Percentiles rank a stretch among this genome's conserved stretches.
Conservation (phyloP, 768 basidiomycete species). For the Solioccasus polychromus region DNA sequence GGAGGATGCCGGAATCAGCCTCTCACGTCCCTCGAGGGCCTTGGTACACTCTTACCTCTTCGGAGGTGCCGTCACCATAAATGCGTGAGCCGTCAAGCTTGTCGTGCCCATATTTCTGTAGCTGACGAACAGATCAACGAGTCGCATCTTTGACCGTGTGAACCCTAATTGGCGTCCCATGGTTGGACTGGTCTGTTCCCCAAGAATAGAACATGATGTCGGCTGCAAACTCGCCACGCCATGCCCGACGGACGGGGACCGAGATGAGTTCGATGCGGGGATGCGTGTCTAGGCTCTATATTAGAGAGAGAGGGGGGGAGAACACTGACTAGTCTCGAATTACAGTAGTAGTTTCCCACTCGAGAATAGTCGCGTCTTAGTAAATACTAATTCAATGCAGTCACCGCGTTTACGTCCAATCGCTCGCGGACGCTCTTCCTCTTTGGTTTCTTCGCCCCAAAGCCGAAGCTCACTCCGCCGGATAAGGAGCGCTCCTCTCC, state of each 20-base stretch:
- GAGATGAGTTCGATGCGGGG: slow-evolving; percentile 7
- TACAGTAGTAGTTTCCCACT: background rate
- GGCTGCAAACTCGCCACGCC: too few species aligned
- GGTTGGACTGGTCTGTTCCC: too few species aligned
- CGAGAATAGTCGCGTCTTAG: background rate
- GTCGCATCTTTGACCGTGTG: slow-evolving; percentile 11
- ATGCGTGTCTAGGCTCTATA: too few species aligned
- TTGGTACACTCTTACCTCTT: slow-evolving; percentile 4
- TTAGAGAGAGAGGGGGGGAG: too few species aligned
- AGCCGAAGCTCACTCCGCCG: slow-evolving; percentile 47
- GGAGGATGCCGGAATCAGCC: too few species aligned
- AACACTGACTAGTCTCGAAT: too few species aligned
- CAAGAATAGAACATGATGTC: too few species aligned
- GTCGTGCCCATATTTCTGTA: slow-evolving; percentile 7
- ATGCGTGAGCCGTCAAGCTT: slow-evolving; percentile 10
- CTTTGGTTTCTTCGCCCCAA: slow-evolving; percentile 27
- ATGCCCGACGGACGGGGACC: slow-evolving; percentile 3
- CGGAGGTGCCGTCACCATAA: slow-evolving; percentile 15
- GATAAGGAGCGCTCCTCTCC: slow-evolving; percentile 39
- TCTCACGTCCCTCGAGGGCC: too few species aligned
- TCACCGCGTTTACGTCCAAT: slow-evolving; percentile 14
- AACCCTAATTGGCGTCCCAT: too few species aligned
- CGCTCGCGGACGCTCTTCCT: slow-evolving; percentile 27
- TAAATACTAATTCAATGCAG: slow-evolving; percentile 17
- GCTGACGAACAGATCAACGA: slow-evolving; percentile 16